Conservation (phyloP, 192 early-diverging fungal species). For the Backusella tarrabulga region DNA sequence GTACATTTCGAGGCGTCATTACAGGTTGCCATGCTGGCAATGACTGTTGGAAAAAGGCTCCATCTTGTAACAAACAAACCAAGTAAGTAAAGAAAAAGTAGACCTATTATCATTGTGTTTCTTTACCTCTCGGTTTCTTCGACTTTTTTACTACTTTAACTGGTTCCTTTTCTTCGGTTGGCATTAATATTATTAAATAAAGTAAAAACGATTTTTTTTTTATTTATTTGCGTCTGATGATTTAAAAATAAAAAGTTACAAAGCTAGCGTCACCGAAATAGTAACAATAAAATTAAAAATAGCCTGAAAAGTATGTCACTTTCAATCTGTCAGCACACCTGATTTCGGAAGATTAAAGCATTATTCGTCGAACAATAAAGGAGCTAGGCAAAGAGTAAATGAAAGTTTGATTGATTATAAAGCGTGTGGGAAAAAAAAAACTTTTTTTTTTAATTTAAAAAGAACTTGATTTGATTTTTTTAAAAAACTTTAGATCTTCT, state of each 20-base stretch:
- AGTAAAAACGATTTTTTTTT: not conserved
- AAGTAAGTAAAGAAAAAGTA: not conserved
- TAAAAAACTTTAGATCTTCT: not conserved
- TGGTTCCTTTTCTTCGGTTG: not conserved
- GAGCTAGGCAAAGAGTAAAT: not conserved
- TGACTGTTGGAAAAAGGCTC: slow-evolving; percentile 97
- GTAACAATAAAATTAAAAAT: slow-evolving; percentile 7
- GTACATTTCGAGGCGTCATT: slow-evolving; percentile 94
- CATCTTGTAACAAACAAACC: slow-evolving; percentile 49
- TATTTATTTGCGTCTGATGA: not conserved
- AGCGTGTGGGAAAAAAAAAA: not conserved
- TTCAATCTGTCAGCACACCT: not conserved
- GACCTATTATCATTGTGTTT: not conserved
- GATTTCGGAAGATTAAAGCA: not conserved
- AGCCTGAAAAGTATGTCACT: not conserved
- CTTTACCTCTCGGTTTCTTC: slow-evolving; percentile 5
- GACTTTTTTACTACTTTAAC: not conserved
- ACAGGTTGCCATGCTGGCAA: slow-evolving; percentile 98
- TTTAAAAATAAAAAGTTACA: not conserved
- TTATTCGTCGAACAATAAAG: not conserved
- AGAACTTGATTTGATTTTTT: not conserved
- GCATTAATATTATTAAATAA: not conserved
- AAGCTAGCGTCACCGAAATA: not conserved
- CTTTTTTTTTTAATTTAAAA: not conserved
- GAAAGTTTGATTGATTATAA: not conserved